Conservation (phyloP, 768 basidiomycete genomes). For the Auricularia auricula-judae region DNA sequence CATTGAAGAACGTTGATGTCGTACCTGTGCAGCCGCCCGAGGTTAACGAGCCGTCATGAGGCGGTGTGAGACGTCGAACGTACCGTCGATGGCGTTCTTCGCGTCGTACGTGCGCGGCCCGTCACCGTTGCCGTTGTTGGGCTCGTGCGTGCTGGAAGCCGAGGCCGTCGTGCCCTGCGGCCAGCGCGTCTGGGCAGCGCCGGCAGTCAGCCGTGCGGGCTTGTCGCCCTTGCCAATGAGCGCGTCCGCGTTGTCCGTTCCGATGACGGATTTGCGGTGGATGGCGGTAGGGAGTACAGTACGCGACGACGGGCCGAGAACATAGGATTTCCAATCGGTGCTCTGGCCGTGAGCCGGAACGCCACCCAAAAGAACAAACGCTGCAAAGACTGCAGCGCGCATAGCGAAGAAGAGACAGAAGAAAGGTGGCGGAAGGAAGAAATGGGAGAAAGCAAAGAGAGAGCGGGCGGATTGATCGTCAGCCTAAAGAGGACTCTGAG, state of each 20-base stretch:
- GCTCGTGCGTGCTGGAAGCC: not conserved
- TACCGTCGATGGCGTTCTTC: conserved; percentile 1
- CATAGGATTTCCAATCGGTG: not conserved
- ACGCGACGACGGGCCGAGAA: not conserved
- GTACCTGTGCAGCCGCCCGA: not conserved
- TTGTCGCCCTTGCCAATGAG: conserved; percentile 19
- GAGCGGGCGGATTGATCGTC: too few relatives aligned
- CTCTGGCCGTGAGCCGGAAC: not conserved
- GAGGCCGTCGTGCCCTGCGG: not conserved
- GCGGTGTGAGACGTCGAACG: not conserved
- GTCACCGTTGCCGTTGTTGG: not conserved
- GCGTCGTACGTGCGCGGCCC: not conserved
- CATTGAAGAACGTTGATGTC: not conserved
- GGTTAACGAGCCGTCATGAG: too few relatives aligned
- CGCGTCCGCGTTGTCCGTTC: not conserved
- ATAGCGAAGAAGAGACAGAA: too few relatives aligned
- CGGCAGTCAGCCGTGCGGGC: not conserved
- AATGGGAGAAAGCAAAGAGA: too few relatives aligned
- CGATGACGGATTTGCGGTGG: not conserved
- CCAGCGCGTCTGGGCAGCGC: not conserved
- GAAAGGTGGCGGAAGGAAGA: too few relatives aligned
- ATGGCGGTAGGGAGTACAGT: not conserved
- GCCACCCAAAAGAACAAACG: too few relatives aligned
- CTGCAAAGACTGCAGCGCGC: too few relatives aligned
- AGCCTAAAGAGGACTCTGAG: too few relatives aligned